Base-by-base conservation (phyloP, 306 rosid genomes). In the Lathyrus tuberosus region DNA sequence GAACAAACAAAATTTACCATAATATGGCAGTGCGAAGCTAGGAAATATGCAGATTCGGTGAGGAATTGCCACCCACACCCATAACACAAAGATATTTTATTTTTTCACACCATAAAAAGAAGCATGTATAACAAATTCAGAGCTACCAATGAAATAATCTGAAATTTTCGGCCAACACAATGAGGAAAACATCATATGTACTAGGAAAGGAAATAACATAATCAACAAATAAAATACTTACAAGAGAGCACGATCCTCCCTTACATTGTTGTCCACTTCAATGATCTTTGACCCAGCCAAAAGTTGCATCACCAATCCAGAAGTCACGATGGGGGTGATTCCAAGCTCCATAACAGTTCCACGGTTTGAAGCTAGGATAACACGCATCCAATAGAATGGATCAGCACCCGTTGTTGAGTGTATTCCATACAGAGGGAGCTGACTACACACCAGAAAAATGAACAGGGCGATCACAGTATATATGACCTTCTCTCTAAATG, bases 361-460 rank as follows among this genome's bases (percentile, higher is more conserved):
- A 28, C 96, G 92, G 65, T 86, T 92, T 0, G 96, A 92, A 67
- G 98, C 98, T 13, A 92, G 98, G 47, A 92, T 92, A 44, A 86
- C 95, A 74, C 96, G 92, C 96, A 92, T 92, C 98, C 98, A 92
- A 61, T 89, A 92, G 81, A 92, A 92, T n/a, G 98, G 96, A 87
- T 92, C 98, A 0, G 98, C 96, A 14, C 96, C 95, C 0, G 95
- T 92, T 12, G 98, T 92, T 24, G 98, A 92, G 84, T 92, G 98
- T 40, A 92, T 92, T 40, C 96, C 98, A 87, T 92, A 89, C 6
- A 92, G 84, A 76, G 98, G 98, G 62, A 92, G 95, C 84, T 89
- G 98, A 70, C 98, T 92, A 67, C 98, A 92, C 3, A 92, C 98
- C 75, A 92, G 80, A 80, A 92, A 92, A 75, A 92, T 80, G 84